These are phyloP conservation scores for Peterozyma xylosa DNA, from an alignment of 805 yeast species.

Conservation along the genomic window DNA sequence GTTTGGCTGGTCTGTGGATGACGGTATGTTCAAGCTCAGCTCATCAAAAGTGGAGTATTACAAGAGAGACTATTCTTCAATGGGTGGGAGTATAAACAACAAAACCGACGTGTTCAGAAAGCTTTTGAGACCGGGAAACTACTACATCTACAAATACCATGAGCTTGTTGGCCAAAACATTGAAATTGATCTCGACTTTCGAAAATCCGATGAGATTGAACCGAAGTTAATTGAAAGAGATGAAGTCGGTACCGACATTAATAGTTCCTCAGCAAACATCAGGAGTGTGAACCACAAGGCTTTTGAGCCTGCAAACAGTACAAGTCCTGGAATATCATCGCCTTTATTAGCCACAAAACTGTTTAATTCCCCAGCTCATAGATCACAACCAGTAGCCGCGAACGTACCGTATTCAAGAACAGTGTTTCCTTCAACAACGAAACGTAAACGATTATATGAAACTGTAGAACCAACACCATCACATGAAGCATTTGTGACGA, in stretches of 20 bases:
- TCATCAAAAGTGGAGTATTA: slow-evolving; percentile 3
- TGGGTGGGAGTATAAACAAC: slow-evolving; percentile 7
- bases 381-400: background rate
- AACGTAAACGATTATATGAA: background rate
- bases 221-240: slow-evolving; percentile 3
- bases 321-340: background rate
- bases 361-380: background rate
- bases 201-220: slow-evolving; percentile 2
- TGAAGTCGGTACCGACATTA: background rate
- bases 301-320: too few species aligned
- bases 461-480: too few species aligned
- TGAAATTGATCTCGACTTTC: slow-evolving; percentile 6
- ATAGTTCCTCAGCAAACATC: too few species aligned
- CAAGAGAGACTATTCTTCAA: slow-evolving; percentile 3
- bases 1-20: slow-evolving; percentile 7
- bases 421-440: background rate
- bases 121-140: slow-evolving; percentile 7
- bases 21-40: slow-evolving; percentile 6
- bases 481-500: background rate
- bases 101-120: slow-evolving; percentile 8
- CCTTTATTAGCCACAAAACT: background rate
- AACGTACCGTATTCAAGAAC: background rate
- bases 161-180: slow-evolving; percentile 6
- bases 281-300: background rate
- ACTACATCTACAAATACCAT: slow-evolving; percentile 7